Evolutionary conservation across 371 early-diverging fungal genomes (phyloP).

Genomic region (Batkoa obscura): DNA sequence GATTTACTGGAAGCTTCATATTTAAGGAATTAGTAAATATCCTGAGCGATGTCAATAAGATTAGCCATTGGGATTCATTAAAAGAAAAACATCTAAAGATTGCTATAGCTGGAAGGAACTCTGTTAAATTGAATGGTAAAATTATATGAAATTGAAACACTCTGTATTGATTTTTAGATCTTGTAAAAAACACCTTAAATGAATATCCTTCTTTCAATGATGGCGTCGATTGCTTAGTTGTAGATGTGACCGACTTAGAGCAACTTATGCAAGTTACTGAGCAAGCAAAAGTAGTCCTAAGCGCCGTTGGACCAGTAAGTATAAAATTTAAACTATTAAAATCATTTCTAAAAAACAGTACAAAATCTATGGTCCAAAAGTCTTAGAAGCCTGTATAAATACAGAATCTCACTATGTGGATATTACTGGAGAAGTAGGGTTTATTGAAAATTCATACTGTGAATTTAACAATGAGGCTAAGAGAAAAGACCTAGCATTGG

Average conservation of each 20-base stretch:
- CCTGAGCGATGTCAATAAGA: not conserved
- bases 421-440: slow-evolving; percentile 56
- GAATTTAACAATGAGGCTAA: not conserved
- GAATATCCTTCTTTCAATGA: slow-evolving; percentile 10
- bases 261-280: slow-evolving; percentile 1
- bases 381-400: slow-evolving; percentile 64
- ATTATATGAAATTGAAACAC: slow-evolving; percentile 6
- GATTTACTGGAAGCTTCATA: slow-evolving; percentile 64
- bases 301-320: slow-evolving; percentile 20
- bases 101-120: slow-evolving; percentile 11
- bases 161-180: not conserved
- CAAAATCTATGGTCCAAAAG: slow-evolving; percentile 58
- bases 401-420: slow-evolving; percentile 72
- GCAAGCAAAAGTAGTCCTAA: slow-evolving; percentile 30
- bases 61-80: slow-evolving; percentile 1
- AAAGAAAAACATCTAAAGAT: slow-evolving; percentile 10
- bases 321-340: not conserved
- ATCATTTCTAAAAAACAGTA: slow-evolving; percentile 12
- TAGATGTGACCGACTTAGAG: not conserved
- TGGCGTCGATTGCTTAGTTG: slow-evolving; percentile 9
- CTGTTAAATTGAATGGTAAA: slow-evolving; percentile 10
- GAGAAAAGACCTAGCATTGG: not conserved
- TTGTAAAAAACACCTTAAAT: slow-evolving; percentile 9
- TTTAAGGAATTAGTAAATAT: slow-evolving; percentile 29
- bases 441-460: slow-evolving; percentile 27